These are phyloP conservation scores for Ceratocystis smalleyi DNA, from an alignment of 2,329 filamentous ascomycete species.

Conservation along the genomic window DNA sequence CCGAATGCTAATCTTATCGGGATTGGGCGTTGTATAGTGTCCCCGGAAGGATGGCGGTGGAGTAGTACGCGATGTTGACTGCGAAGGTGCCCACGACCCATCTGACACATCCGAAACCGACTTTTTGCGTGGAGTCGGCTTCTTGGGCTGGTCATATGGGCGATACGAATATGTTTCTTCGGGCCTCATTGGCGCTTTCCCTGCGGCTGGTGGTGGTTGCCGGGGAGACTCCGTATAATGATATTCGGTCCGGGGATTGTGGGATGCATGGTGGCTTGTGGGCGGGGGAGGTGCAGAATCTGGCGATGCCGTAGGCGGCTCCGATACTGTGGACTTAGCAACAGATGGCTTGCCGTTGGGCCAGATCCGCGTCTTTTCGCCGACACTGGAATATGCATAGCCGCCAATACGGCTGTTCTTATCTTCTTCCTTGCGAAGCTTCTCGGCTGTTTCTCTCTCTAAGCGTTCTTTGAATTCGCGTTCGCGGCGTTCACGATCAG, in stretches of 20 bases:
- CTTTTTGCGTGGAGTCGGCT: slow-evolving; percentile 41
- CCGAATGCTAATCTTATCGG: slow-evolving; percentile 89
- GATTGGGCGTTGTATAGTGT: slow-evolving; percentile 75
- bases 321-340: slow-evolving; percentile 18
- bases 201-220: slow-evolving; percentile 21
- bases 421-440: slow-evolving; percentile 21
- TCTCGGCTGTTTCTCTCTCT: slow-evolving; percentile 27
- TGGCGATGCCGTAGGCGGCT: slow-evolving; percentile 18
- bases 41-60: slow-evolving; percentile 65
- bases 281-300: slow-evolving; percentile 14
- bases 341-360: slow-evolving; percentile 41
- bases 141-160: slow-evolving; percentile 57
- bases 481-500: slow-evolving; percentile 33
- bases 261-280: slow-evolving; percentile 22
- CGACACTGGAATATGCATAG: slow-evolving; percentile 50
- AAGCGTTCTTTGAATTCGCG: slow-evolving; percentile 30
- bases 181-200: slow-evolving; percentile 42
- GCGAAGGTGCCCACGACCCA: slow-evolving; percentile 70
- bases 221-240: slow-evolving; percentile 23
- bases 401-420: slow-evolving; percentile 21
- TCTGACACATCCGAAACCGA: slow-evolving; percentile 61
- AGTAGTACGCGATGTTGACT: slow-evolving; percentile 69
- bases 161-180: slow-evolving; percentile 55
- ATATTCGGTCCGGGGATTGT: slow-evolving; percentile 17
- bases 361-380: slow-evolving; percentile 56